These are phyloP conservation scores for Cryphonectria nitschkei DNA, from an alignment of 2,329 filamentous ascomycete genomes.

Conservation along the genomic window DNA sequence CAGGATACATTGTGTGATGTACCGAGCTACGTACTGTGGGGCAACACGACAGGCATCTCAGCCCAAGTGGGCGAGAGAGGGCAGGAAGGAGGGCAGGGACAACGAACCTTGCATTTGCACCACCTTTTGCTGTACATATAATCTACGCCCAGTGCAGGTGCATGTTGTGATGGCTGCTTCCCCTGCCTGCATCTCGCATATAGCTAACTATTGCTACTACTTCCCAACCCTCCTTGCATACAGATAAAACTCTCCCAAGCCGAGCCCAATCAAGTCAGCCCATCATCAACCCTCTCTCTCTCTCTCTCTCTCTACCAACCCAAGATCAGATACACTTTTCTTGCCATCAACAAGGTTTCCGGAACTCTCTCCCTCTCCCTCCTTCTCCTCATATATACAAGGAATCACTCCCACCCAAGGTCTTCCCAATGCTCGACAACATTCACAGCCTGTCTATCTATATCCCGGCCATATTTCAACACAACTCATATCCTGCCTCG, in stretches of 20 bases:
- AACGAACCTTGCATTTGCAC: slow-evolving; percentile 20
- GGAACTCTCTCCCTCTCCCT: neutral
- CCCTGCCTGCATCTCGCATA: slow-evolving; percentile 25
- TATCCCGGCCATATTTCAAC: slow-evolving; percentile 25
- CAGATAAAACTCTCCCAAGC: slow-evolving; percentile 15
- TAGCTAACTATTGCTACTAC: slow-evolving; percentile 15
- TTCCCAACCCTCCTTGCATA: slow-evolving; percentile 15
- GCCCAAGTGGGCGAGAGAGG: slow-evolving; percentile 28
- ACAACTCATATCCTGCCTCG: slow-evolving; percentile 12
- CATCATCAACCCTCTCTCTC: slow-evolving; percentile 1
- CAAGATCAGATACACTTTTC: neutral
- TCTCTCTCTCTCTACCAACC: neutral
- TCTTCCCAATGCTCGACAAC: slow-evolving; percentile 28
- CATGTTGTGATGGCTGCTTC: neutral
- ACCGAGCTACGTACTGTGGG: slow-evolving; percentile 7
- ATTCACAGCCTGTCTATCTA: slow-evolving; percentile 28
- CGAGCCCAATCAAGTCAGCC: slow-evolving; percentile 9
- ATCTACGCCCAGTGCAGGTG: slow-evolving; percentile 8
- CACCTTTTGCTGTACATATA: slow-evolving; percentile 5
- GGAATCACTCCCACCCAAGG: neutral
- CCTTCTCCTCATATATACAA: neutral
- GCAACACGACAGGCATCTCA: slow-evolving; percentile 21
- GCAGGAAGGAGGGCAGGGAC: slow-evolving; percentile 17
- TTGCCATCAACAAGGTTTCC: neutral
- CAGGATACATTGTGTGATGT: slow-evolving; percentile 8